A percentile compares a stretch with the other conserved stretches of the same genome.
Evolutionary conservation across 495 filamentous ascomycete genomes (phyloP).

Genomic region (Tetracladium marchalianum): DNA sequence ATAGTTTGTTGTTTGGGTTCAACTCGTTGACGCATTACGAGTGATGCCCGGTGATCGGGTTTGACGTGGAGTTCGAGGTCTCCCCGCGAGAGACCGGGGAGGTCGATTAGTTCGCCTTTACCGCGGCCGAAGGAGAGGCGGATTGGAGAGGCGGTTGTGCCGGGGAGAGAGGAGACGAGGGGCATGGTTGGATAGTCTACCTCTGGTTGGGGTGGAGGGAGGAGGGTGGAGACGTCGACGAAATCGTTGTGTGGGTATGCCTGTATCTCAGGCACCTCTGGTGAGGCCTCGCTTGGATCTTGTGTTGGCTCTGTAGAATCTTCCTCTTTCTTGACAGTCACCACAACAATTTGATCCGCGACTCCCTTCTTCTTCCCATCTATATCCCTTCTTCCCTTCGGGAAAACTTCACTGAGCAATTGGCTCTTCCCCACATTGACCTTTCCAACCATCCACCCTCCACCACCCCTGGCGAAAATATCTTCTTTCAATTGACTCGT

Average conservation of each 20-base stretch:
- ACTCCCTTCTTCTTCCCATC: constrained; percentile 20
- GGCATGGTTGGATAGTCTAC: constrained; percentile 70
- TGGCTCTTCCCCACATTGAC: constrained; percentile 95
- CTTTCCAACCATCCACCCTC: constrained; percentile 96
- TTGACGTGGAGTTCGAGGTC: constrained; percentile 59
- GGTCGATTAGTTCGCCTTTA: constrained; percentile 85
- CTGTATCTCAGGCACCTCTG: neutral
- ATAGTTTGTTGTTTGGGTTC: constrained; percentile 58
- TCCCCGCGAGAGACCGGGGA: constrained; percentile 74
- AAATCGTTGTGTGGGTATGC: neutral
- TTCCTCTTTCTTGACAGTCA: constrained; percentile 17
- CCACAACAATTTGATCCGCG: constrained; percentile 24
- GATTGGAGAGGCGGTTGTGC: constrained; percentile 91
- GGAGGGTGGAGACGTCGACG: constrained; percentile 28
- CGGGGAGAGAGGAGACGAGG: constrained; percentile 73
- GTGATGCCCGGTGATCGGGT: constrained; percentile 46
- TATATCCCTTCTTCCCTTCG: constrained; percentile 57
- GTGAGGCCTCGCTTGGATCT: neutral
- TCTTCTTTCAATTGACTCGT: constrained; percentile 76
- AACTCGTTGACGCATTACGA: constrained; percentile 68
- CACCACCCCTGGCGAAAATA: constrained; percentile 69
- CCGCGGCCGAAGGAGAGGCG: constrained; percentile 76
- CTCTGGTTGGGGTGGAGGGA: constrained; percentile 68
- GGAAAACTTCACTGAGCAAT: constrained; percentile 76
- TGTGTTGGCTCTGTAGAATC: neutral